Percentiles rank a stretch among this genome's conserved stretches.
phyloP scores from a whole-genome alignment of 1,284 basidiomycete genomes.

The Malassezia globosa region DNA sequence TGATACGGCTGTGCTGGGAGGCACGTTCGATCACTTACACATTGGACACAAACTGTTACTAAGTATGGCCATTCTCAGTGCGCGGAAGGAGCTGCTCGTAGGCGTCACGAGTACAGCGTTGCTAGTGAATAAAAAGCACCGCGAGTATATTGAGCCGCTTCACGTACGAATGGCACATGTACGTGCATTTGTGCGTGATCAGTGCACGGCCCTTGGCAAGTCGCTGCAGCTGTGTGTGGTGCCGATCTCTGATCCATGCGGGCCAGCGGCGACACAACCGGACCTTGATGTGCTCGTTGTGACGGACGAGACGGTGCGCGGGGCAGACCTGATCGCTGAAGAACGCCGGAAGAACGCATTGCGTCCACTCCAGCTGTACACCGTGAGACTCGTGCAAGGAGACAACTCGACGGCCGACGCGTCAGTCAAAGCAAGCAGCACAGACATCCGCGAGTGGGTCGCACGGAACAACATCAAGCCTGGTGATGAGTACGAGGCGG shows the following conservation, averaged over 20 bases:
- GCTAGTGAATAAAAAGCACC: constrained; percentile 63
- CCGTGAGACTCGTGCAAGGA: constrained; percentile 36
- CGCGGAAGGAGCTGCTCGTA: constrained; percentile 67
- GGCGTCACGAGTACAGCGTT: constrained; percentile 69
- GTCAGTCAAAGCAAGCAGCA: constrained; percentile 41
- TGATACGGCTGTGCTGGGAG: constrained; percentile 51
- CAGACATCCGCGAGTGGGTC: constrained; percentile 40
- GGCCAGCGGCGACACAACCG: constrained; percentile 36
- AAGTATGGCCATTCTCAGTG: constrained; percentile 75
- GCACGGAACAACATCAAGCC: constrained; percentile 9
- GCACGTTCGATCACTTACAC: constrained; percentile 94
- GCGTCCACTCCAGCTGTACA: constrained; percentile 21
- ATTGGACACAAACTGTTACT: constrained; percentile 94
- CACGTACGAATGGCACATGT: constrained; percentile 37
- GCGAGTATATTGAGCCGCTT: constrained; percentile 61
- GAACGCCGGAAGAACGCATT: constrained; percentile 27
- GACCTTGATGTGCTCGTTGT: constrained; percentile 34
- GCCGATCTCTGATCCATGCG: constrained; percentile 34
- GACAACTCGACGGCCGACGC: constrained; percentile 32
- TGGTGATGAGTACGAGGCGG: neutral
- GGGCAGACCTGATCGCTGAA: constrained; percentile 31
- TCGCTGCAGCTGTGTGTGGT: constrained; percentile 26
- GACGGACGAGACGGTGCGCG: constrained; percentile 40
- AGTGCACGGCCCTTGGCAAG: constrained; percentile 16
- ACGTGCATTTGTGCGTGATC: constrained; percentile 27